Evolutionary conservation across 352 stramenopile species (phyloP), one percentile per base, ranked within the genome.

Genomic region (Phytophthora syringae): DNA sequence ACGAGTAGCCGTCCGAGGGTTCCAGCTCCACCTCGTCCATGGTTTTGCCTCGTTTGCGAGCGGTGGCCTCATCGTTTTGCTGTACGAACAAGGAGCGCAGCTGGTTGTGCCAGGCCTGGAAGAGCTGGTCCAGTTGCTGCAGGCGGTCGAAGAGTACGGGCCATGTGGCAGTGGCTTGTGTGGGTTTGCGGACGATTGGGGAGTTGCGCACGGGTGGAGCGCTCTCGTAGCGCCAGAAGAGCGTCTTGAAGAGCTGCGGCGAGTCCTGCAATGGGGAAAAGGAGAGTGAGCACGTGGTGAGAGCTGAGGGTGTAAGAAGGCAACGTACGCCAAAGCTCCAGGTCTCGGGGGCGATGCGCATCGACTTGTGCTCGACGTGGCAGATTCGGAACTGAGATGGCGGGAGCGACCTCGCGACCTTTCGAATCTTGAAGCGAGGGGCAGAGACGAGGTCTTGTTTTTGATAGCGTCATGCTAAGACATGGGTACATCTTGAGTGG

Each of bases 31-130:
- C 47, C 1, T 27, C 36, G 30, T 71, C 56, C 49, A 67, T 10
- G 15, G 56, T 71, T 24, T 62, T n/a, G 25, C 42, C 34, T 42
- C 49, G n/a, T 44, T 45, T 44, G n/a, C 54, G 30, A 37, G 30
- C 11, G 30, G 30, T 37, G 30, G 58, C 53, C 25, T 57, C 36
- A 43, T 70, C 59, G 39, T 32, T n/a, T 49, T 60, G 56, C 43
- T 44, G 37, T 24, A 52, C 56, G 55, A 71, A 71, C 27, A 71
- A 51, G 34, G 43, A 15, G 5, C 48, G 37, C 56, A 71, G 56
- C 50, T 71, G 63, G 7, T 67, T 56, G 43, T 71, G 63, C 63
- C 63, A 71, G n/a, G 56, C 50, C 52, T 71, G 63, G 56, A 71
- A 67, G 34, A 67, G 63, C 56, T 71, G 63, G n/a, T 71, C 63